A percentile compares a stretch with the other conserved stretches of the same genome.
Conservation (phyloP, 371 early-diverging fungal genomes). For the Umbelopsis sp. region DNA sequence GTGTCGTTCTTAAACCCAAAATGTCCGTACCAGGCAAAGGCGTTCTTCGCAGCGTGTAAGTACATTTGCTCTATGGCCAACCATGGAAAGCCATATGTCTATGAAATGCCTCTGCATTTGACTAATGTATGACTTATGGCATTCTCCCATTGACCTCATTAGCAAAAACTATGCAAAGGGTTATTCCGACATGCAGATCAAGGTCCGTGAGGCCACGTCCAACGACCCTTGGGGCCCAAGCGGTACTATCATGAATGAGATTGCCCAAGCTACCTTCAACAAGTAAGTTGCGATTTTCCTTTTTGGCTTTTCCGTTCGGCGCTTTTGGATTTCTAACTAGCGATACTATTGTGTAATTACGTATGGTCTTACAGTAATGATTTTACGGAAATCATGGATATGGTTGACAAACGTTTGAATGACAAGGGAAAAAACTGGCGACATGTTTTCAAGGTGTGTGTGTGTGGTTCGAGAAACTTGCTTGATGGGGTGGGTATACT, state of each 20-base stretch:
- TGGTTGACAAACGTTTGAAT: slow-evolving; percentile 94
- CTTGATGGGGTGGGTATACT: slow-evolving; percentile 10
- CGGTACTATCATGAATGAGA: slow-evolving; percentile 86
- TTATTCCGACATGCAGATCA: slow-evolving; percentile 93
- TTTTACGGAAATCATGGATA: slow-evolving; percentile 96
- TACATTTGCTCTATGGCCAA: not conserved
- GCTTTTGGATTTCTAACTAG: slow-evolving; percentile 9
- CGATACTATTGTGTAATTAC: not conserved
- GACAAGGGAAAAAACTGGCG: slow-evolving; percentile 98
- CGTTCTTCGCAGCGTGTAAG: slow-evolving; percentile 18
- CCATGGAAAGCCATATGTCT: not conserved
- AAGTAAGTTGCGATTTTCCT: slow-evolving; percentile 63
- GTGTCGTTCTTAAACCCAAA: not conserved
- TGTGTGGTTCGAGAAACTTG: not conserved
- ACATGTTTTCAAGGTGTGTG: slow-evolving; percentile 91
- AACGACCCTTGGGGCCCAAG: slow-evolving; percentile 91
- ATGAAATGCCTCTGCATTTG: no score
- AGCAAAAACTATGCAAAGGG: slow-evolving; percentile 97
- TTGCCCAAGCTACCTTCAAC: slow-evolving; percentile 85
- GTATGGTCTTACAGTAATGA: slow-evolving; percentile 67
- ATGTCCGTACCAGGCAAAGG: slow-evolving; percentile 18
- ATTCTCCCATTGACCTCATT: slow-evolving; percentile 3
- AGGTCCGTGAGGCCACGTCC: slow-evolving; percentile 94
- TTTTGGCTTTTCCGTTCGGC: not conserved
- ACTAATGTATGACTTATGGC: not conserved